These are phyloP conservation scores for Ophidiomyces ophidiicola DNA, from an alignment of 2,329 filamentous ascomycete genomes.

Conservation along the genomic window DNA sequence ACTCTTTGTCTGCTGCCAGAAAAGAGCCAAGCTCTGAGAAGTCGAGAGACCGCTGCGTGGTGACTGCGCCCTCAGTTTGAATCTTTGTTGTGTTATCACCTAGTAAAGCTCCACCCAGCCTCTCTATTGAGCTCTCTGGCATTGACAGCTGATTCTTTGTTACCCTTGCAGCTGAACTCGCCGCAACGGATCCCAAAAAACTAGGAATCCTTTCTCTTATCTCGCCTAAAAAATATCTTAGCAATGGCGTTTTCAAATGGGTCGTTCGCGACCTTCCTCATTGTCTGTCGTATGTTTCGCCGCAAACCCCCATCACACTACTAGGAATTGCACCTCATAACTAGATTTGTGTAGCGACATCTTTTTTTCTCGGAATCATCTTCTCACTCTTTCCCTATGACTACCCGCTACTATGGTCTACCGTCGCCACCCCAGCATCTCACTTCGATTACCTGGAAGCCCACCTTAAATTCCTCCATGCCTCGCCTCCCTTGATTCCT, in stretches of 20 bases:
- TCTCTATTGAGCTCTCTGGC: too few species aligned
- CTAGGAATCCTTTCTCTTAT: too few species aligned
- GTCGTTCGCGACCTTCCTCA: constrained; percentile 93
- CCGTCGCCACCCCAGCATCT: constrained; percentile 30
- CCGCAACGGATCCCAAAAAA: too few species aligned
- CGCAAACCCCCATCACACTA: constrained; percentile 11
- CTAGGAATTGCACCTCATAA: neutral
- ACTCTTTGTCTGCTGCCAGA: too few species aligned
- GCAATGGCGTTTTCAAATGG: constrained; percentile 34
- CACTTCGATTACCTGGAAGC: constrained; percentile 80
- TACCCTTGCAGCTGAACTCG: too few species aligned
- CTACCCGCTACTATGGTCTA: constrained; percentile 39
- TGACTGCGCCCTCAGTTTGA: too few species aligned
- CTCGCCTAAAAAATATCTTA: too few species aligned
- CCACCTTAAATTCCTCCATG: constrained; percentile 83
- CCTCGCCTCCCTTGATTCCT: constrained; percentile 78
- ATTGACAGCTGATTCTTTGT: too few species aligned
- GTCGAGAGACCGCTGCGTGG: too few species aligned
- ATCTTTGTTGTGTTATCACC: too few species aligned
- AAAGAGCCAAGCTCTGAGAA: too few species aligned
- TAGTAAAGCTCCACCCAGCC: too few species aligned
- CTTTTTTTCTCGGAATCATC: constrained; percentile 96
- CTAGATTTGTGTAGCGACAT: constrained; percentile 49
- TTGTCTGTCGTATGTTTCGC: constrained; percentile 69
- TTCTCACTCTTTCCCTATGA: constrained; percentile 93